Base-by-base conservation (phyloP, 2,329 filamentous ascomycete genomes). In the Xylaria digitata region DNA sequence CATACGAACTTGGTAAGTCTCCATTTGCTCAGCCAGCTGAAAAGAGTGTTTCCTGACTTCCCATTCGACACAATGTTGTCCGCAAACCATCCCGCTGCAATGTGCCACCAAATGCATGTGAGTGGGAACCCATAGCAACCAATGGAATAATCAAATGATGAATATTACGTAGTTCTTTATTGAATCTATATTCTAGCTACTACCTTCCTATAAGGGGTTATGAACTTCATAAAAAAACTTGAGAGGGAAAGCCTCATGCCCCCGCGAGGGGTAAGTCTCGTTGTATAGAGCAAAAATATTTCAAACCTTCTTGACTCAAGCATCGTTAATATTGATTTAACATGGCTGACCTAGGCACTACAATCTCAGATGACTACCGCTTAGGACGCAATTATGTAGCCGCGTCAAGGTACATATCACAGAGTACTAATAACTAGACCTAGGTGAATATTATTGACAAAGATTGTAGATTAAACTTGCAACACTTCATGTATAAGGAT, bases 401-500 rank as follows among this genome's bases (percentile, higher is more conserved):
- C 6, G 53, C 67, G 17, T 58, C 65, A 23, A 69, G 65, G 67
- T 69, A 63, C 48, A 19, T 1, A 42, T 21, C n/a, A 40, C 21
- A 15, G 2, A 19, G 17, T 5, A n/a, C n/a, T n/a, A n/a, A 43
- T 1, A 11, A 26, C 11, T 7, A n/a, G 7, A 32, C 9, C 6
- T 2, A 5, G 6, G 40, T 30, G 17, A n/a, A 37, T 48, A 8
- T 19, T n/a, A 23, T 19, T 65, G n/a, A 69, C 57, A 45, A 34
- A 6, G 23, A 1, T 15, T 37, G 7, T 7, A 69, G 67, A 34
- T 49, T 67, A 30, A 69, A 69, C 26, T 40, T 69, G 17, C 65
- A 69, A 43, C 67, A 67, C 34, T 69, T 53, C 42, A 34, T 67
- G 54, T 69, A 37, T 3, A 69, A 60, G 46, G 61, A 62, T 37